phyloP scores from a whole-genome alignment of 371 early-diverging fungal genomes.

The Circinella umbellata region DNA sequence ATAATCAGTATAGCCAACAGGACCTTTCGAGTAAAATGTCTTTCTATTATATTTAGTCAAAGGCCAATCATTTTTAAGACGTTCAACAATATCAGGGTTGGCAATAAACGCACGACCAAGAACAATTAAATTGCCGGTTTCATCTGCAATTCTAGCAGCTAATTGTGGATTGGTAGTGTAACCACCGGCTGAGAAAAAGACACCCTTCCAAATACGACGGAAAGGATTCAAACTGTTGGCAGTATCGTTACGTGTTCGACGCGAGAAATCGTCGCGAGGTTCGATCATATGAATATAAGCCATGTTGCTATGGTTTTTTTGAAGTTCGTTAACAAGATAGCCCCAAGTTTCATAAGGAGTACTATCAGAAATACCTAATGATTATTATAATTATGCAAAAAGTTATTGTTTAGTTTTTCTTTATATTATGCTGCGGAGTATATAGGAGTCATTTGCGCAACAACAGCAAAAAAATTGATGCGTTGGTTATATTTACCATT shows the following conservation, averaged over 20 bases:
- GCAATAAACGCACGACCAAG: constrained; percentile 42
- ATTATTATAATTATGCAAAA: background rate
- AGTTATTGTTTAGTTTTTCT: background rate
- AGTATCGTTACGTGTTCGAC: constrained; percentile 14
- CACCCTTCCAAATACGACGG: constrained; percentile 37
- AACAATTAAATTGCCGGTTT: constrained; percentile 33
- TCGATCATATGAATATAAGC: constrained; percentile 47
- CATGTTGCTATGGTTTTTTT: constrained; percentile 27
- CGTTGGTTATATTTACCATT: constrained; percentile 3
- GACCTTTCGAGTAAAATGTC: constrained; percentile 26
- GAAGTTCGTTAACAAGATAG: constrained; percentile 25
- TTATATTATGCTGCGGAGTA: background rate
- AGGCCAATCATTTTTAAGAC: constrained; percentile 30
- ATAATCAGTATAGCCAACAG: constrained; percentile 37
- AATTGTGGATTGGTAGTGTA: constrained; percentile 23
- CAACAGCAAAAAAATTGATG: background rate
- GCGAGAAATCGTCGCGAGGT: constrained; percentile 25
- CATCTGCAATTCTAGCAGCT: constrained; percentile 28
- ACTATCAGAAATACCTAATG: constrained; percentile 31
- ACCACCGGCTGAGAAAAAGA: constrained; percentile 35
- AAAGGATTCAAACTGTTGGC: constrained; percentile 31
- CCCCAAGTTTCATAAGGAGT: constrained; percentile 42
- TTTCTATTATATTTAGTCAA: constrained; percentile 31
- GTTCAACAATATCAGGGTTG: constrained; percentile 40
- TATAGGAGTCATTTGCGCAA: too few species aligned